These are phyloP conservation scores for Aegilops tauschii DNA, from an alignment of 176 grass and related monocot genomes.

Conservation along the genomic window DNA sequence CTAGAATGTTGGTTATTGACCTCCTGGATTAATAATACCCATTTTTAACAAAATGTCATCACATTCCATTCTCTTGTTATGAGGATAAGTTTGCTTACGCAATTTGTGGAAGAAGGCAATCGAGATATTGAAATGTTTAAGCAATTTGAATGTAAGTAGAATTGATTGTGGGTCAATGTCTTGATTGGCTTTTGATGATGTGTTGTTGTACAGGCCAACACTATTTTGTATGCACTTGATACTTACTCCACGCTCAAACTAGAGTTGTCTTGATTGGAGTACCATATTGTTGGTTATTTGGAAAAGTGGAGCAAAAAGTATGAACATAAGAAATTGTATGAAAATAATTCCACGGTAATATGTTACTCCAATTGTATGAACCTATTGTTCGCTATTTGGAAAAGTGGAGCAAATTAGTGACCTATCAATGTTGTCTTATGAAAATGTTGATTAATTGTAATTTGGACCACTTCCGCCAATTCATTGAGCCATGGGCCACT, in stretches of 20 bases:
- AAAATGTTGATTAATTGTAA: too few relatives aligned
- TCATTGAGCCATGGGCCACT: too few relatives aligned
- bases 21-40: background rate
- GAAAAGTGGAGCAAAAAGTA: too few relatives aligned
- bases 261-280: too few relatives aligned
- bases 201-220: background rate
- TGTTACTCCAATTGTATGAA: too few relatives aligned
- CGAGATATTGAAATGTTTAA: background rate
- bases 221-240: background rate
- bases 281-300: too few relatives aligned
- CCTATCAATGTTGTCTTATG: background rate
- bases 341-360: too few relatives aligned
- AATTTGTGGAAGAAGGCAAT: background rate
- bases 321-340: too few relatives aligned
- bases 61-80: background rate
- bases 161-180: background rate
- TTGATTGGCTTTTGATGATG: background rate
- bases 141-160: background rate
- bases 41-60: background rate
- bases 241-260: background rate
- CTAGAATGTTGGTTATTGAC: background rate
- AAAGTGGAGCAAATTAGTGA: background rate
- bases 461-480: too few relatives aligned
- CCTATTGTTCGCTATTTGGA: background rate
- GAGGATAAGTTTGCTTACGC: background rate